These are phyloP conservation scores for Acmispon strigosus DNA, from an alignment of 306 rosid species.

Conservation along the genomic window DNA sequence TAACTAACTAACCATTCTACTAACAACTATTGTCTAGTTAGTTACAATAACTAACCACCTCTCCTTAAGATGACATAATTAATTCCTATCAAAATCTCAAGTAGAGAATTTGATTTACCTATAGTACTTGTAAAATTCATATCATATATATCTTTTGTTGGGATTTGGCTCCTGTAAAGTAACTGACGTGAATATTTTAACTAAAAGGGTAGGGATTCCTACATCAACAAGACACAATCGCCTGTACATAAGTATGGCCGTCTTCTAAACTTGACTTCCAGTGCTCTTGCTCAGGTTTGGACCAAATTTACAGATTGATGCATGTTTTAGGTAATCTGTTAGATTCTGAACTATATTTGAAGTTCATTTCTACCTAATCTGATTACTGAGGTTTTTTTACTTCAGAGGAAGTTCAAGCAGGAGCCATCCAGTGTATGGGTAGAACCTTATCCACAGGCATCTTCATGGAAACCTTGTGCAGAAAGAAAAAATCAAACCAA, in stretches of 20 bases:
- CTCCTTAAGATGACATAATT: too few relatives aligned
- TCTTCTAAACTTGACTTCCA: conserved; percentile 66
- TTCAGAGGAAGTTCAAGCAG: conserved; percentile 60
- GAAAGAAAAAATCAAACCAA: conserved; percentile 38
- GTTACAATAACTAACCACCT: too few relatives aligned
- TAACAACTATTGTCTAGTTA: too few relatives aligned
- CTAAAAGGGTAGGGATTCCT: conserved; percentile 32
- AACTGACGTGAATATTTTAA: conserved; percentile 6
- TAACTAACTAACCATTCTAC: too few relatives aligned
- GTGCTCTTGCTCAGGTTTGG: conserved; percentile 68
- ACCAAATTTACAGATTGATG: conserved; percentile 1
- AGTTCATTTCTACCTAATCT: neutral
- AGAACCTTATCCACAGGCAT: conserved; percentile 50
- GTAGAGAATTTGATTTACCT: too few relatives aligned
- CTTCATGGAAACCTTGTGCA: conserved; percentile 83
- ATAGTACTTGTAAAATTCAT: too few relatives aligned
- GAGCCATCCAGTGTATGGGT: conserved; percentile 60
- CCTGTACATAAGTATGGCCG: conserved; percentile 65
- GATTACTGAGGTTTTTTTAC: conserved; percentile 13
- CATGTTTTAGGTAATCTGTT: neutral
- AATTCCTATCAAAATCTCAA: too few relatives aligned
- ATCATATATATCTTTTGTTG: too few relatives aligned
- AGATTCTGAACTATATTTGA: neutral
- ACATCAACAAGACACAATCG: conserved; percentile 27
- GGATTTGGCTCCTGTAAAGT: too few relatives aligned